Percentiles rank a stretch among this genome's conserved stretches.
phyloP scores from a whole-genome alignment of 495 filamentous ascomycete genomes.

The Aspergillus heteromorphus region DNA sequence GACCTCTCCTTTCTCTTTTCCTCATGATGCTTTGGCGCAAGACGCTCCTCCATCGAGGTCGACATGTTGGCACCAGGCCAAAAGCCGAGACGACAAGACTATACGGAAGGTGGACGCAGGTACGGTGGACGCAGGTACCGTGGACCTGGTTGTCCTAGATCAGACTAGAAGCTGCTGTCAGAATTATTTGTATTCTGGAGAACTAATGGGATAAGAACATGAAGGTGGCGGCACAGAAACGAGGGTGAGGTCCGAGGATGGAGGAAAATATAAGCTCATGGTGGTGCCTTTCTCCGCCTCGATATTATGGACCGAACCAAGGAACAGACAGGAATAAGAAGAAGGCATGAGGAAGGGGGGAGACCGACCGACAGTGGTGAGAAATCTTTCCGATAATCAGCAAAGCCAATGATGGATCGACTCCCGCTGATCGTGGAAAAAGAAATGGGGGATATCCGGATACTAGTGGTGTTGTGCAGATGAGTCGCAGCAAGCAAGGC shows the following conservation, averaged over 20 bases:
- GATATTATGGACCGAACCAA: background rate
- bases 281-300: too few relatives aligned
- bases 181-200: background rate
- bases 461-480: background rate
- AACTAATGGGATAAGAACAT: background rate
- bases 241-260: background rate
- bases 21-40: conserved; percentile 20
- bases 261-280: background rate
- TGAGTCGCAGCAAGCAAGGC: background rate
- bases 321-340: background rate
- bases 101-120: background rate
- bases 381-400: conserved; percentile 4
- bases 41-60: conserved; percentile 44
- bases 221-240: background rate
- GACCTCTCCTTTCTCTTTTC: conserved; percentile 14
- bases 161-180: background rate
- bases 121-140: background rate
- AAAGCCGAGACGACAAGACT: background rate
- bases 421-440: background rate
- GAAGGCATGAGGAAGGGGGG: conserved; percentile 2
- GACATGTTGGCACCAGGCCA: conserved; percentile 47
- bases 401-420: background rate
- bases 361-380: conserved; percentile 1
- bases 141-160: background rate
- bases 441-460: background rate